These are phyloP conservation scores for Castanea crenata DNA, from an alignment of 306 rosid genomes.

Conservation along the genomic window DNA sequence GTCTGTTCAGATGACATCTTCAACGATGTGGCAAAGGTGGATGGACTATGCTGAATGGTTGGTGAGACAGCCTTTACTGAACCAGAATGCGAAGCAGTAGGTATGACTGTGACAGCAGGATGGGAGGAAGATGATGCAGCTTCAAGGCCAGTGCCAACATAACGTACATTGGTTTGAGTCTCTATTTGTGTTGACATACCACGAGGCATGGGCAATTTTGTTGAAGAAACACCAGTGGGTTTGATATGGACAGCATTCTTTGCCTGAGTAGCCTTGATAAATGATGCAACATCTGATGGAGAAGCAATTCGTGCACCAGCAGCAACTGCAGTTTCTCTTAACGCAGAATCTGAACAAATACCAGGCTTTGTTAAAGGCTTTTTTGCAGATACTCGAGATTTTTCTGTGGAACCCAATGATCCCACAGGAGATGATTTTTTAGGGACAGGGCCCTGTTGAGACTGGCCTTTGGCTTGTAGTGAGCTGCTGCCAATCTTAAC, in stretches of 20 bases:
- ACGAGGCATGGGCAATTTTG: constrained; percentile 32
- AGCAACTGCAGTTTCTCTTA: constrained; percentile 61
- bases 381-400: constrained; percentile 37
- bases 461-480: constrained; percentile 34
- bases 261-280: constrained; percentile 52
- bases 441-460: constrained; percentile 35
- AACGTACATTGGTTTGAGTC: constrained; percentile 35
- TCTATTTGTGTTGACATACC: constrained; percentile 32
- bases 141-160: constrained; percentile 16
- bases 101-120: constrained; percentile 16
- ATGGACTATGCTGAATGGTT: constrained; percentile 19
- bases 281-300: constrained; percentile 49
- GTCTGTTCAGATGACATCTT: constrained; percentile 30
- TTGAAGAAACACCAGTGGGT: constrained; percentile 40
- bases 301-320: constrained; percentile 68
- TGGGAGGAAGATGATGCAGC: constrained; percentile 15
- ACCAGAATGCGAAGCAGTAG: constrained; percentile 13
- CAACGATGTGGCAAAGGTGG: constrained; percentile 9
- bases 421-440: constrained; percentile 25
- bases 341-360: constrained; percentile 28
- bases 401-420: constrained; percentile 36
- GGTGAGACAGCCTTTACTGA: constrained; percentile 24
- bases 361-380: constrained; percentile 42
- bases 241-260: constrained; percentile 39
- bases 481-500: constrained; percentile 17